These are phyloP conservation scores for Diplodia scrobiculata DNA, from an alignment of 2,329 filamentous ascomycete species.

Conservation along the genomic window DNA sequence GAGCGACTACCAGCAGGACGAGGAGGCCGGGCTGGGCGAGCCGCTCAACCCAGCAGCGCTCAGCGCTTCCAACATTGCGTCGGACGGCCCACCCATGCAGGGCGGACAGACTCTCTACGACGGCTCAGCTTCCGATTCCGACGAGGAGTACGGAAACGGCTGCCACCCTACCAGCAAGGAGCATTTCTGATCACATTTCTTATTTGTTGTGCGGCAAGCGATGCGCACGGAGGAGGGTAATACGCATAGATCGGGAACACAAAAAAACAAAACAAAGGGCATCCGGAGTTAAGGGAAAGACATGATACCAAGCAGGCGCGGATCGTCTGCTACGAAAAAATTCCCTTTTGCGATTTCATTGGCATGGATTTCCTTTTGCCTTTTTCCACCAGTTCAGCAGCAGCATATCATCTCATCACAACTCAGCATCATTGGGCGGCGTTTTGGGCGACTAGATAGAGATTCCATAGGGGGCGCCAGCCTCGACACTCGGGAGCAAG, in stretches of 20 bases:
- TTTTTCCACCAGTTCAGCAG: background rate
- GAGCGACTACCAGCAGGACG: conserved; percentile 37
- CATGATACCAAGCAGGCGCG: conserved; percentile 29
- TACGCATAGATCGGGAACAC: conserved; percentile 19
- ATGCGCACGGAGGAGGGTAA: conserved; percentile 18
- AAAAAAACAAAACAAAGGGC: conserved; percentile 19
- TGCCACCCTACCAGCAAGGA: conserved; percentile 11
- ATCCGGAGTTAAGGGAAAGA: conserved; percentile 26
- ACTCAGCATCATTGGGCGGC: conserved; percentile 30
- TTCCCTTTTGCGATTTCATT: conserved; percentile 25
- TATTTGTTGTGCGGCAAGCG: conserved; percentile 11
- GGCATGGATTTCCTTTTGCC: conserved; percentile 8
- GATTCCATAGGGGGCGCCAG: conserved; percentile 24
- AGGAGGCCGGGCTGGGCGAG: conserved; percentile 38
- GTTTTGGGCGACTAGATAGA: conserved; percentile 31
- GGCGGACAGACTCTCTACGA: conserved; percentile 25
- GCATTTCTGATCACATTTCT: conserved; percentile 22
- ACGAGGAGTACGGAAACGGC: conserved; percentile 1
- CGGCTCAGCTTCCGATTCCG: conserved; percentile 13
- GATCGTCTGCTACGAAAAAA: conserved; percentile 28
- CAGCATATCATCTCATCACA: conserved; percentile 16
- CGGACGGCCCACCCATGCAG: conserved; percentile 19
- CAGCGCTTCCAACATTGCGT: conserved; percentile 23
- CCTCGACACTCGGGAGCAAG: background rate
- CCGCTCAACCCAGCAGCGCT: conserved; percentile 29